These are phyloP conservation scores for Suillus hirtellus DNA, from an alignment of 768 basidiomycete genomes.

Conservation along the genomic window DNA sequence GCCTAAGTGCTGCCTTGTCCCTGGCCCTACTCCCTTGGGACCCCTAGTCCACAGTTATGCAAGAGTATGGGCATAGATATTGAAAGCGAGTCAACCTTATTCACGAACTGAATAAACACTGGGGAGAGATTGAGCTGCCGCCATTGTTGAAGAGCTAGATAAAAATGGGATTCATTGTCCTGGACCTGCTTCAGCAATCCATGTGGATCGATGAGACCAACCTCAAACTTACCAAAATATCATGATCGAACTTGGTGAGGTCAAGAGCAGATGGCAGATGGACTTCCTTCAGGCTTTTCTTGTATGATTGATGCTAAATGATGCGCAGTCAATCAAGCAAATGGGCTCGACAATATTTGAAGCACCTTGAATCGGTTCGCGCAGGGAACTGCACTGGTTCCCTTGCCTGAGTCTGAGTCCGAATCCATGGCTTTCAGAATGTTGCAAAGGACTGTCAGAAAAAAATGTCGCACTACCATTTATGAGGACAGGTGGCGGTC, in stretches of 20 bases:
- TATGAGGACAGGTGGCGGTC: background rate
- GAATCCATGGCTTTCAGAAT: constrained; percentile 3
- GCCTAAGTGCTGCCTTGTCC: too few relatives aligned
- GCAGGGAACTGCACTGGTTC: constrained; percentile 29
- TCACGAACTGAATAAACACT: constrained; percentile 70
- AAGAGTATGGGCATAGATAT: constrained; percentile 79
- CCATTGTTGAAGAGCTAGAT: constrained; percentile 72
- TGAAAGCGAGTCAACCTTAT: constrained; percentile 58
- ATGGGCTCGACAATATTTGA: background rate
- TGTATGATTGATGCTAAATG: constrained; percentile 71
- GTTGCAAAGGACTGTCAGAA: background rate
- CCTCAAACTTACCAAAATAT: constrained; percentile 46
- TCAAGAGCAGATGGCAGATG: constrained; percentile 69
- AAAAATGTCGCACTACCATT: background rate
- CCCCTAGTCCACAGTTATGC: constrained; percentile 54
- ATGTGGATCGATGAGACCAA: background rate
- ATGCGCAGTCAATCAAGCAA: background rate
- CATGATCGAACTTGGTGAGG: constrained; percentile 56
- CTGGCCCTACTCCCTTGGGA: too few relatives aligned
- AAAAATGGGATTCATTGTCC: constrained; percentile 82
- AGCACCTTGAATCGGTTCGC: constrained; percentile 52
- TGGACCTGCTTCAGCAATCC: constrained; percentile 26
- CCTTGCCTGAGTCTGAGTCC: constrained; percentile 8
- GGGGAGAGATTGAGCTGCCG: constrained; percentile 78
- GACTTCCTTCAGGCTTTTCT: constrained; percentile 63